Conservation (phyloP, 2,329 filamentous ascomycete species). For the Didymella exigua region DNA sequence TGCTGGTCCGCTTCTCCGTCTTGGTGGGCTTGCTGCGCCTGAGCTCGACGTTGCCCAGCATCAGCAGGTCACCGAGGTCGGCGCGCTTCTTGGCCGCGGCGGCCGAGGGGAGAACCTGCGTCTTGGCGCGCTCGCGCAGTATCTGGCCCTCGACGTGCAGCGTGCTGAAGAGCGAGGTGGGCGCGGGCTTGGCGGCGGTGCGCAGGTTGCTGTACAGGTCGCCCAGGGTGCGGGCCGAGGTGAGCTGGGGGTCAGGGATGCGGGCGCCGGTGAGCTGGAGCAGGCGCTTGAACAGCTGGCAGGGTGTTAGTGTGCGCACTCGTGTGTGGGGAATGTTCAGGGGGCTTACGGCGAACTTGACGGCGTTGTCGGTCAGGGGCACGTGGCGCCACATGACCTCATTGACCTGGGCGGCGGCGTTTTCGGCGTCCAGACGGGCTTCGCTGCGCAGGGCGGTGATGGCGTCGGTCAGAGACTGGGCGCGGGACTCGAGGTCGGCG, state of each 20-base stretch:
- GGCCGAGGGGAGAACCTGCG: not conserved
- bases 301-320: constrained; percentile 6
- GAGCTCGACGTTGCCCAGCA: constrained; percentile 69
- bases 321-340: not conserved
- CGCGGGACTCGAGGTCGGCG: constrained; percentile 23
- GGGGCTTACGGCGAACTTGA: constrained; percentile 47
- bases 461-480: constrained; percentile 21
- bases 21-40: constrained; percentile 68
- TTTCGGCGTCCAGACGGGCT: constrained; percentile 16
- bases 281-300: constrained; percentile 78
- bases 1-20: constrained; percentile 71
- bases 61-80: constrained; percentile 34
- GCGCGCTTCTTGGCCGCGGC: constrained; percentile 12
- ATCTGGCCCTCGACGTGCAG: constrained; percentile 50
- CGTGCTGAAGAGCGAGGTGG: constrained; percentile 66
- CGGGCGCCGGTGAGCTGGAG: constrained; percentile 80
- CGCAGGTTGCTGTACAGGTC: constrained; percentile 48
- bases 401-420: constrained; percentile 10
- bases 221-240: constrained; percentile 42
- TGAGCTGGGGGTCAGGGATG: constrained; percentile 72
- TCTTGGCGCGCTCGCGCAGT: constrained; percentile 21
- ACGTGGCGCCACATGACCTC: constrained; percentile 36
- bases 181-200: constrained; percentile 46
- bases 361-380: constrained; percentile 31
- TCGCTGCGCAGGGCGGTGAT: constrained; percentile 23